Percentiles rank a stretch among this genome's conserved stretches.
Evolutionary conservation across 495 filamentous ascomycete species (phyloP).

Genomic region (Delitschia confertaspora): DNA sequence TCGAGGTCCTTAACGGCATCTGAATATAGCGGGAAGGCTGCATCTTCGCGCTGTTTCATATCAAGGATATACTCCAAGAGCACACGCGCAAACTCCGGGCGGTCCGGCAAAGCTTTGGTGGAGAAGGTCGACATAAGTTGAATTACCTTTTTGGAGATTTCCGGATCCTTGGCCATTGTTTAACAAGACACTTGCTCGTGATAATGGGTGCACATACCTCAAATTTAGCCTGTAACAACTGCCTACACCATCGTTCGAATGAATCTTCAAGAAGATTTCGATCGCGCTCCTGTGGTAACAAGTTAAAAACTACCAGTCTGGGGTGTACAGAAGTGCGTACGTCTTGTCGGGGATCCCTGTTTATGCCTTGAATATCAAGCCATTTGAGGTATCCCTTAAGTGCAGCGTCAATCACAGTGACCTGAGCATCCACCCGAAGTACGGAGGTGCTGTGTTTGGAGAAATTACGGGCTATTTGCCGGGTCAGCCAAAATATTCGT

Average conservation of each 20-base stretch:
- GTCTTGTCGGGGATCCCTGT: constrained; percentile 49
- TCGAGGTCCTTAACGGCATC: constrained; percentile 91
- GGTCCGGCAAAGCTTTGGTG: constrained; percentile 67
- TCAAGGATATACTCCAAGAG: constrained; percentile 85
- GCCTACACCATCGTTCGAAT: constrained; percentile 73
- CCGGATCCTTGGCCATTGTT: constrained; percentile 54
- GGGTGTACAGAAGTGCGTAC: constrained; percentile 30
- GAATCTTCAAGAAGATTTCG: constrained; percentile 52
- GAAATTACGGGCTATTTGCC: constrained; percentile 56
- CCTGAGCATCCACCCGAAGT: constrained; percentile 78
- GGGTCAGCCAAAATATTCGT: constrained; percentile 23
- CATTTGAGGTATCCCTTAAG: constrained; percentile 84
- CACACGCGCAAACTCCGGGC: constrained; percentile 69
- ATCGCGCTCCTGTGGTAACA: constrained; percentile 47
- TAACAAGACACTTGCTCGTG: neutral
- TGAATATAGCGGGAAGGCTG: constrained; percentile 60
- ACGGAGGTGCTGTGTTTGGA: constrained; percentile 68
- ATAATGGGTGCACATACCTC: constrained; percentile 36
- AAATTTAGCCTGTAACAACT: constrained; percentile 62
- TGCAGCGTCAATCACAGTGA: constrained; percentile 82
- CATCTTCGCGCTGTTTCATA: constrained; percentile 60
- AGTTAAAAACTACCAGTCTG: constrained; percentile 3
- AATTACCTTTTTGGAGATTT: constrained; percentile 73
- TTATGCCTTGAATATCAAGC: constrained; percentile 48
- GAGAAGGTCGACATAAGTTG: constrained; percentile 81